Base-by-base conservation (phyloP, 441 rosid genomes). In the Isatis lusitanica region DNA sequence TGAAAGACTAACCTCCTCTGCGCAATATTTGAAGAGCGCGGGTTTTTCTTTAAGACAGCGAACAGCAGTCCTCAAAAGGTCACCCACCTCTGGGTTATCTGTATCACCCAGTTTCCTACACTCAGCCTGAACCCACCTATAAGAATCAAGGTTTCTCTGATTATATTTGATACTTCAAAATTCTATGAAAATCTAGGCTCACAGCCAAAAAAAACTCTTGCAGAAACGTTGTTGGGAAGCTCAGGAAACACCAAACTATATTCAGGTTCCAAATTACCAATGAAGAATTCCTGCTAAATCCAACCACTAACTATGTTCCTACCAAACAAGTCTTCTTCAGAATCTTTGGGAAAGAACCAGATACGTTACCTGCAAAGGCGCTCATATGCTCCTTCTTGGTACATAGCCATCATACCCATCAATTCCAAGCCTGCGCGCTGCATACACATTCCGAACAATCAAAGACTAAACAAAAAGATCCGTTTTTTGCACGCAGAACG, bases 81-180 rank as follows among this genome's bases (percentile, higher is more conserved):
- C 97, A 62, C 84, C 73, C 53, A 93, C 94, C 87, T 92, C 99
- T 61, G 98, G 97, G 76, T 91, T 92, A 84, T 95, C 98, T 2
- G 80, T 80, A 80, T 95, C 98, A 66, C 99, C 98, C 80, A 92
- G 77, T 75, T 90, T 91, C 79, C 98, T 86, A 83, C 98, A 95
- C 85, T 95, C 96, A 31, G 93, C 92, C 86, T 95, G 98, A 74
- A 95, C 98, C 99, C 99, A 95, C 95, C 99, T 92, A 78, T 24
- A 81, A 72, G 30, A 73, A 70, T 77, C 68, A 44, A 72, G 63
- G 24, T 52, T 51, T 28, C 55, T 72, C 47, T n/a, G 12, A 55
- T 66, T 61, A 77, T 44, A 66, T 36, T 28, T 28, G 7, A 18
- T 18, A 59, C 33, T 39, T 26, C n/a, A n/a, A n/a, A n/a, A n/a